A percentile compares a stretch with the other conserved stretches of the same genome.
These are phyloP conservation scores for Neospermospora avenae DNA, from an alignment of 2,329 filamentous ascomycete genomes.

Conservation along the genomic window DNA sequence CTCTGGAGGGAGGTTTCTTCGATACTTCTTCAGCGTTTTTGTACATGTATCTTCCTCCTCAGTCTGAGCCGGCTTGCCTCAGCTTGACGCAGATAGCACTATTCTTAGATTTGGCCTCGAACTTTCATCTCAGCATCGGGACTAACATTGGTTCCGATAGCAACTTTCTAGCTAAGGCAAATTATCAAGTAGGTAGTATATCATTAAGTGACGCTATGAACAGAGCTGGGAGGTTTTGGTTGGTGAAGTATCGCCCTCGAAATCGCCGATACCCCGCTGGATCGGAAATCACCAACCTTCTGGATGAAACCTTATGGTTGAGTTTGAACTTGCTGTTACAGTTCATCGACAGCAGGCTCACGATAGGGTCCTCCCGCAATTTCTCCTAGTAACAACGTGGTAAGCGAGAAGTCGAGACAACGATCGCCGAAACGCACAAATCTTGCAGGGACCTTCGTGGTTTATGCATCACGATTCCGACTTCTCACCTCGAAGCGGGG, in stretches of 20 bases:
- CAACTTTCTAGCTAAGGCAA: constrained; percentile 11
- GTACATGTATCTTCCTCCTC: not conserved
- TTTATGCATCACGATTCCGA: constrained; percentile 11
- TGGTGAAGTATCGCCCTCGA: not conserved
- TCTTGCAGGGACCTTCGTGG: constrained; percentile 8
- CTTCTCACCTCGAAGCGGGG: constrained; percentile 17
- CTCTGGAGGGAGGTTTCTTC: not conserved
- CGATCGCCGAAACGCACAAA: constrained; percentile 13
- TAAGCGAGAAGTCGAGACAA: constrained; percentile 5
- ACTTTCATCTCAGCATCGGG: constrained; percentile 7
- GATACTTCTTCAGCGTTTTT: not conserved
- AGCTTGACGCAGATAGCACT: not conserved
- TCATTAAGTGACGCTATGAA: not conserved
- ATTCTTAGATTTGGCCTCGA: not conserved
- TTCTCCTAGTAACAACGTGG: not conserved
- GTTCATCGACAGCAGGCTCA: not conserved
- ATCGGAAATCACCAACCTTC: constrained; percentile 1
- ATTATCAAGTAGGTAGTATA: constrained; percentile 7
- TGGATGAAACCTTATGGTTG: not conserved
- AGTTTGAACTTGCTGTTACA: not conserved
- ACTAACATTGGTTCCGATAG: not conserved
- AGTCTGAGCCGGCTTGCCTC: no score
- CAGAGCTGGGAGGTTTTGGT: constrained; percentile 5
- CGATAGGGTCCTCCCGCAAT: not conserved
- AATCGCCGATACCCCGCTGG: constrained; percentile 2